Evolutionary conservation across 345 rosid genomes (phyloP).

Genomic region (Passiflora organensis): DNA sequence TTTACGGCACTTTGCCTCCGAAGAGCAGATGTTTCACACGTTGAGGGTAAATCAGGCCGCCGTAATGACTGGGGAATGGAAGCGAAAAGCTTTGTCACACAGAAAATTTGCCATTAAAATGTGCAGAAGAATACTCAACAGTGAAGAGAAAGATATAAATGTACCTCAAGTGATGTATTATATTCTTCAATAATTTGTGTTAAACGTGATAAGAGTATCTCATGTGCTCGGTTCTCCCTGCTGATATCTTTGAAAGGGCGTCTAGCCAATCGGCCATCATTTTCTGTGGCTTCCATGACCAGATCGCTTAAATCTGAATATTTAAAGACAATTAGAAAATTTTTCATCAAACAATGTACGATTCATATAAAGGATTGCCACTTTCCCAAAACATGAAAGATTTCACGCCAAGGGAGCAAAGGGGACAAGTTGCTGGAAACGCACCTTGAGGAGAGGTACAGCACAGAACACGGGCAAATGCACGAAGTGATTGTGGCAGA

Average conservation of each 20-base stretch:
- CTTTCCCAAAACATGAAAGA: slow-evolving; percentile 8
- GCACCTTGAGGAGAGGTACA: slow-evolving; percentile 55
- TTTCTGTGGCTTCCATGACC: slow-evolving; percentile 58
- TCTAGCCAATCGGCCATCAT: slow-evolving; percentile 78
- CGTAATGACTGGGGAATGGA: slow-evolving; percentile 38
- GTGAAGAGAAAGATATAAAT: not conserved
- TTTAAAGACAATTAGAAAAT: slow-evolving; percentile 2
- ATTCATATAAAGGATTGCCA: not conserved
- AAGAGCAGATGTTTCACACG: slow-evolving; percentile 19
- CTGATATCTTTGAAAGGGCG: slow-evolving; percentile 42
- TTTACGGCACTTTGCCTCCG: slow-evolving; percentile 59
- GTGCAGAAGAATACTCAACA: not conserved
- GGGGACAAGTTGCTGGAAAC: slow-evolving; percentile 10
- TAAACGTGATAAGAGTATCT: slow-evolving; percentile 44
- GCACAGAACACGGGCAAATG: slow-evolving; percentile 68
- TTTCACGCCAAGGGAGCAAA: slow-evolving; percentile 1
- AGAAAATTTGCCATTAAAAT: not conserved
- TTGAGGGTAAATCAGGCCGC: slow-evolving; percentile 10
- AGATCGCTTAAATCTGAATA: slow-evolving; percentile 51
- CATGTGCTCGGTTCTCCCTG: slow-evolving; percentile 63
- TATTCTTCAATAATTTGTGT: slow-evolving; percentile 34
- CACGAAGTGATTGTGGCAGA: slow-evolving; percentile 76
- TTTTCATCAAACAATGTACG: not conserved
- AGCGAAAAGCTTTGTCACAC: slow-evolving; percentile 2
- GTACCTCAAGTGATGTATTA: slow-evolving; percentile 50